These are phyloP conservation scores for Macrocystidia cucumis DNA, from an alignment of 1,284 basidiomycete genomes.

Conservation along the genomic window DNA sequence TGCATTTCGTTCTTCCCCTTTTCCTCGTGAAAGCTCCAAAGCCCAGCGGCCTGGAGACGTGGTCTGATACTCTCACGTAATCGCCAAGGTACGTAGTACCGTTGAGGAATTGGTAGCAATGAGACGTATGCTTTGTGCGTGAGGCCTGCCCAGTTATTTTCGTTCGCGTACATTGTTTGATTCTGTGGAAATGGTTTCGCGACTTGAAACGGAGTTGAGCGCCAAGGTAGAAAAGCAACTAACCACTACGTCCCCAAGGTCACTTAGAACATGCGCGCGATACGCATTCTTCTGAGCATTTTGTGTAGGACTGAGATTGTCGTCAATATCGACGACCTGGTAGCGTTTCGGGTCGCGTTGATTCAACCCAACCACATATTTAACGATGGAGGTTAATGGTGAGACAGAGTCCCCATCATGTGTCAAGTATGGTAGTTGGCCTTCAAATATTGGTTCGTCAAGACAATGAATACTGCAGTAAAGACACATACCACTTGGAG, in stretches of 20 bases:
- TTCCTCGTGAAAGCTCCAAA: slow-evolving; percentile 48
- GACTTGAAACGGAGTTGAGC: neutral
- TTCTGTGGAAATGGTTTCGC: slow-evolving; percentile 25
- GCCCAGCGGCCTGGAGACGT: slow-evolving; percentile 51
- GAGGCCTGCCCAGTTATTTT: slow-evolving; percentile 53
- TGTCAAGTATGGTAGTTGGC: slow-evolving; percentile 62
- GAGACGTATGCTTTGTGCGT: slow-evolving; percentile 46
- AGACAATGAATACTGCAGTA: neutral
- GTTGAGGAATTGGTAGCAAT: slow-evolving; percentile 57
- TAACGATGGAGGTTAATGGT: slow-evolving; percentile 52
- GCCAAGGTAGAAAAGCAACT: slow-evolving; percentile 17
- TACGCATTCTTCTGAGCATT: slow-evolving; percentile 51
- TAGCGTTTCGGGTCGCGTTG: slow-evolving; percentile 11
- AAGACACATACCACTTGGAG: slow-evolving; percentile 58
- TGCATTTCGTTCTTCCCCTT: slow-evolving; percentile 23
- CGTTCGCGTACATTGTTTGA: slow-evolving; percentile 52
- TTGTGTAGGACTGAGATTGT: slow-evolving; percentile 32
- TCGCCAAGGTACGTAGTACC: slow-evolving; percentile 63
- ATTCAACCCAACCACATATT: slow-evolving; percentile 46
- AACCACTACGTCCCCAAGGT: slow-evolving; percentile 64
- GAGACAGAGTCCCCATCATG: slow-evolving; percentile 46
- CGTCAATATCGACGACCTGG: slow-evolving; percentile 35
- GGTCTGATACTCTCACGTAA: slow-evolving; percentile 48
- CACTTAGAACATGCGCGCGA: slow-evolving; percentile 54
- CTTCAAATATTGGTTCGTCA: slow-evolving; percentile 22